Evolutionary conservation across 2,329 filamentous ascomycete species (phyloP), one percentile per base, ranked within the genome.

Genomic region (Curvularia sp.): DNA sequence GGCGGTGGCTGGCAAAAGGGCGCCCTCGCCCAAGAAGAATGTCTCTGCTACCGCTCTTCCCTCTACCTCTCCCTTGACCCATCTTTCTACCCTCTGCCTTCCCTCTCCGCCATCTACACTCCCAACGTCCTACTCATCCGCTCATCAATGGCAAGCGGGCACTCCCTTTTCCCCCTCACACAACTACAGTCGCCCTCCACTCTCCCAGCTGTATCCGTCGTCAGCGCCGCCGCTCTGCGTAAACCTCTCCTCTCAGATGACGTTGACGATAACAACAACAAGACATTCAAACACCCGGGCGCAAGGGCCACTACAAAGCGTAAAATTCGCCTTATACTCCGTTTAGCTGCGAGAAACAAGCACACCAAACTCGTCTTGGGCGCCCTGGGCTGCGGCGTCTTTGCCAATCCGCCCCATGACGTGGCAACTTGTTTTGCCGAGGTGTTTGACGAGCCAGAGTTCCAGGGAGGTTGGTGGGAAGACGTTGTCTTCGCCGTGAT

Each of bases 351-450:
- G n/a, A 70, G 70, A 4, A 79, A 84, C 27, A 80, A 80, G 1
- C 87, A 90, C 66, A 78, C 81, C 21, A 79, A 82, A 63, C 74
- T 92, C 8, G 85, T 92, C 5, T 79, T 92, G 1, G 89, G 89
- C 0, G 88, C 89, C 0, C 70, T 92, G 49, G 89, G 89, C 0
- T 92, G 89, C 65, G 89, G 89, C 3, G 87, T 84, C 0, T 90
- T 89, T 71, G 66, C 65, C 0, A 89, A 91, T 70, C 89, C 89
- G 8, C 80, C 81, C 0, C 74, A 78, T 30, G 86, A 87, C 60
- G 84, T 91, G n/a, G 87, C 85, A 2, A 58, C 77, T 32, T 87
- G 87, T 64, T 92, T 88, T 82, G 71, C 79, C 27, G 83, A 87
- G 66, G 86, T 90, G 32, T 76, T 91, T 53, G 56, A 69, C 28